A percentile compares a stretch with the other conserved stretches of the same genome.
phyloP scores from a whole-genome alignment of 2,329 filamentous ascomycete genomes.

The Albifimbria verrucaria region DNA sequence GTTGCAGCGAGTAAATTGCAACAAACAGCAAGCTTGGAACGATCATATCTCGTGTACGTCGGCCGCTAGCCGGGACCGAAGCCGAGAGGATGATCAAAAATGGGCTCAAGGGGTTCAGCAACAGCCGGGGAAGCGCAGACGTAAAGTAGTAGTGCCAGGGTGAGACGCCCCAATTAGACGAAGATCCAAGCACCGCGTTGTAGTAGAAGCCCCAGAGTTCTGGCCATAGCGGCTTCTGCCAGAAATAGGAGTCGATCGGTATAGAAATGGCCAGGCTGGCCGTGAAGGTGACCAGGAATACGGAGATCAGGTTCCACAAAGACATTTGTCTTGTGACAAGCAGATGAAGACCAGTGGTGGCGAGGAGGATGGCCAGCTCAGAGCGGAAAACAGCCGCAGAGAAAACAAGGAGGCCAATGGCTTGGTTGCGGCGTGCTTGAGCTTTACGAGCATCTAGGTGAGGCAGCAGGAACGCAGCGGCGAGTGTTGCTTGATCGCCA shows the following conservation, averaged over 20 bases:
- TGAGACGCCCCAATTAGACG: conserved; percentile 82
- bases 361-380: conserved; percentile 80
- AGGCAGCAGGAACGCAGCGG: conserved; percentile 48
- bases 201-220: conserved; percentile 87
- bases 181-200: conserved; percentile 82
- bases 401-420: conserved; percentile 73
- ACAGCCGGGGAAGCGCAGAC: conserved; percentile 74
- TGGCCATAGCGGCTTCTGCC: conserved; percentile 85
- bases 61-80: conserved; percentile 40
- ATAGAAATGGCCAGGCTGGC: conserved; percentile 68
- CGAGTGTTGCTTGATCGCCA: conserved; percentile 56
- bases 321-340: conserved; percentile 53
- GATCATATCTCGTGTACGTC: conserved; percentile 46
- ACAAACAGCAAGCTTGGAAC: conserved; percentile 71
- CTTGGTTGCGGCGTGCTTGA: conserved; percentile 53
- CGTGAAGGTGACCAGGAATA: conserved; percentile 63
- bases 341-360: conserved; percentile 62
- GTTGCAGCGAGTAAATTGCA: conserved; percentile 78
- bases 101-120: conserved; percentile 73
- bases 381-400: conserved; percentile 84
- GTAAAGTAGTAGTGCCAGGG: conserved; percentile 85
- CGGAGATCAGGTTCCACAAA: conserved; percentile 56
- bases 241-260: conserved; percentile 86
- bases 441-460: conserved; percentile 22
- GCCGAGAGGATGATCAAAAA: conserved; percentile 54